Evolutionary conservation across 2,329 filamentous ascomycete genomes (phyloP), one percentile per base, ranked within the genome.

Genomic region (Aspergillus sp.): DNA sequence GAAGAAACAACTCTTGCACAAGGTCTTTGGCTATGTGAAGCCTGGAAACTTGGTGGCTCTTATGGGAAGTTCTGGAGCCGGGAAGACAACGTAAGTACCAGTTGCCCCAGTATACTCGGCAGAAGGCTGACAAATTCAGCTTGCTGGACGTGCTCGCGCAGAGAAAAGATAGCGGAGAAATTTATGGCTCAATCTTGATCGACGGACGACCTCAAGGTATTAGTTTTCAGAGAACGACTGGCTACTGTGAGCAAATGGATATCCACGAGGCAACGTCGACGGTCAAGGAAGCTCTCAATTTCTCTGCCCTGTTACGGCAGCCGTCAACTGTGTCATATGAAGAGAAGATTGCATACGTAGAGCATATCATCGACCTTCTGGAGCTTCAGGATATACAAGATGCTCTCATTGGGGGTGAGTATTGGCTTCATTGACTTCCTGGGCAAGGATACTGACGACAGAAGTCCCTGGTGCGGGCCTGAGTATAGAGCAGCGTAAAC

Each of bases 61-160:
- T 1, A 90, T 90, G 86, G 86, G 86, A 41, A 85, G 87, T 2
- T 88, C 85, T 4, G 88, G 89, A 45, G 89, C 89, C 0, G 70
- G 70, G 35, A 73, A 73, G 47, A 73, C 70, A 9, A 73, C 70
- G 39, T 62, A 48, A 43, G 59, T 55, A 3, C 7, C n/a, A 2
- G 9, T 33, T 26, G 10, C 8, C n/a, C 10, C 12, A 27, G 2
- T 4, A 10, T 5, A 5, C 28, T 30, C n/a, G 12, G 9, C 1
- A 5, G n/a, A 19, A 32, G 35, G 26, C 32, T 44, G 33, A 48
- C 10, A n/a, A 36, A 29, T 28, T 4, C 43, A 64, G 61, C 0
- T 75, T 73, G 5, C 53, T 73, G 7, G 68, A 73, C 50, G 66
- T 68, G 1, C 54, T 73, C 5, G 70, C 70, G 1, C 68, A 72